These are phyloP conservation scores for Tricholoma sp. DNA, from an alignment of 768 basidiomycete species.

Conservation along the genomic window DNA sequence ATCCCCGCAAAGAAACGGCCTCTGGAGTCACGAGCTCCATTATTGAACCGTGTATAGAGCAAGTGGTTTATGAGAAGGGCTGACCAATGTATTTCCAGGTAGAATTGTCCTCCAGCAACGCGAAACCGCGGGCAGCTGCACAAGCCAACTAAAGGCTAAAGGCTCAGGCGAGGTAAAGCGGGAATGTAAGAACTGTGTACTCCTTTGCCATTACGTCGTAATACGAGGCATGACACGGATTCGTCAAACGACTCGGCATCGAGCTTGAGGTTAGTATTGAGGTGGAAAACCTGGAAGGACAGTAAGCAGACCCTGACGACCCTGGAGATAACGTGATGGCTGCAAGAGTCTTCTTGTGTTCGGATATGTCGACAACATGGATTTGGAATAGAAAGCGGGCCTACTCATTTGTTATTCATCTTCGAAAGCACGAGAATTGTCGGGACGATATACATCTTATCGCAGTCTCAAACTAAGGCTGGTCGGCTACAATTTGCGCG, in stretches of 20 bases:
- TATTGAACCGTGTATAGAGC: conserved; percentile 57
- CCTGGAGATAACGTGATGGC: conserved; percentile 1
- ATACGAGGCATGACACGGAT: conserved; percentile 51
- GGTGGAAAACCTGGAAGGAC: conserved; percentile 44
- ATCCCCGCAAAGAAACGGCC: conserved; percentile 70
- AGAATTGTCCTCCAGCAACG: conserved; percentile 39
- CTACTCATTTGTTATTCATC: conserved; percentile 28
- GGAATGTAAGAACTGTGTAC: conserved; percentile 25
- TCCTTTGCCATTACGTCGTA: conserved; percentile 42
- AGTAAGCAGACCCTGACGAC: neutral
- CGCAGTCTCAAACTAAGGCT: conserved; percentile 52
- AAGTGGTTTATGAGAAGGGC: conserved; percentile 42
- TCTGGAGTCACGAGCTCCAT: conserved; percentile 60
- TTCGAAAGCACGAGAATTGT: conserved; percentile 12
- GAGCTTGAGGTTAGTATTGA: conserved; percentile 36
- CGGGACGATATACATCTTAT: conserved; percentile 41
- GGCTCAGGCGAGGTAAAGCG: neutral
- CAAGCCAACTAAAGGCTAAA: conserved; percentile 44
- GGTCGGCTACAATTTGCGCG: conserved; percentile 32
- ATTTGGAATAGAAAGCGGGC: conserved; percentile 59
- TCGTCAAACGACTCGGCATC: conserved; percentile 47
- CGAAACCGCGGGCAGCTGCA: conserved; percentile 54
- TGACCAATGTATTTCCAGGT: conserved; percentile 43
- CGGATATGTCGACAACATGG: conserved; percentile 66
- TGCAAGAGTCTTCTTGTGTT: conserved; percentile 50